Evolutionary conservation across 2,329 filamentous ascomycete species (phyloP), one percentile per base, ranked within the genome.

Genomic region (Apiospora aurea): DNA sequence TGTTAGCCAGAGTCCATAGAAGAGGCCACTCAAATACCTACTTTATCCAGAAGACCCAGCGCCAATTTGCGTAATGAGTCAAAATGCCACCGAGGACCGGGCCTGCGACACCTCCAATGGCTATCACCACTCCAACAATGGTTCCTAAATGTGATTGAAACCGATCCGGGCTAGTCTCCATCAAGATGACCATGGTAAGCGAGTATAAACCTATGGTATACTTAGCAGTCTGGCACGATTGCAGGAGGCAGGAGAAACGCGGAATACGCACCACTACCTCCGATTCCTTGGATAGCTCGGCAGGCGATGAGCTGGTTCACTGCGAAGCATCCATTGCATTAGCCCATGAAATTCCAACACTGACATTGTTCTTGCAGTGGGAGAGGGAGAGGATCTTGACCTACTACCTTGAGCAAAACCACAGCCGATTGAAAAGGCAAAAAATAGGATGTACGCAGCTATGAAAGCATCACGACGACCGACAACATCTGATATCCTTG

Each of bases 31-130:
- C 34, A 21, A 21, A 70, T 34, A 79, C 84, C 68, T 75, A 88
- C 87, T 90, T 90, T 76, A 90, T 87, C 86, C 87, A 90, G 78
- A 90, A 90, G 1, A 89, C 82, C 85, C 87, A 89, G 73, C 85
- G 79, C 87, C 87, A 89, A 13, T 79, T 83, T 0, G 82, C 76
- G 70, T 86, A 88, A 21, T 86, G 77, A 1, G 87, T 87, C 53
- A 89, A 75, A 5, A 87, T 46, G 1, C 87, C 87, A 24, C 87
- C 87, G 21, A 89, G 76, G 1, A 89, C 80, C 0, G 87, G 87
- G 0, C 87, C 87, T 34, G 88, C 77, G 1, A 88, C 84, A 18
- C 87, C 87, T 6, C 86, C 81, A 29, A 83, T 73, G 29, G 85
- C 84, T 66, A 89, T 78, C 2, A 88, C 83, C 24, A 87, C 77